Evolutionary conservation across 768 basidiomycete species (phyloP).

Genomic region (Leccinum longicurvipes): DNA sequence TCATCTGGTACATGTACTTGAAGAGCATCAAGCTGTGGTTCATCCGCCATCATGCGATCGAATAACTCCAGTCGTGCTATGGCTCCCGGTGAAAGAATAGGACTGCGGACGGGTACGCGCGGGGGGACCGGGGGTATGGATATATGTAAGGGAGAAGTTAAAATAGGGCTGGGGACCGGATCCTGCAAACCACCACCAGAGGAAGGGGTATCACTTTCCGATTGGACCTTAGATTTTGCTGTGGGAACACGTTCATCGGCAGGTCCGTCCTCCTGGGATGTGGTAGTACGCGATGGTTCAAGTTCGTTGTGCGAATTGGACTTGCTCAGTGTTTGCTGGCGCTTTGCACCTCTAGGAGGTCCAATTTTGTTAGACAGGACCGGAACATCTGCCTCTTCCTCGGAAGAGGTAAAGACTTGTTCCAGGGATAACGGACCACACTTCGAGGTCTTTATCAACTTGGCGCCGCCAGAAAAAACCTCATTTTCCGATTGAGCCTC

Average conservation of each 20-base stretch:
- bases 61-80: conserved; percentile 28
- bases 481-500: background rate
- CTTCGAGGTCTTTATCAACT: background rate
- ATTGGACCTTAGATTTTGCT: background rate
- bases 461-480: background rate
- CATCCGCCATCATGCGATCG: conserved; percentile 22
- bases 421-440: background rate
- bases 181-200: background rate
- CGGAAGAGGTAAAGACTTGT: background rate
- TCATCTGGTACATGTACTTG: background rate
- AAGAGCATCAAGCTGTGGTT: background rate
- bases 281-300: background rate
- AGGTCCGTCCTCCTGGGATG: background rate
- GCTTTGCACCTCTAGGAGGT: background rate
- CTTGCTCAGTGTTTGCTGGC: background rate
- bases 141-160: conserved; percentile 1
- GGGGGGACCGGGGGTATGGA: conserved; percentile 1
- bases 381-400: background rate
- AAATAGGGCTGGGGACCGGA: background rate
- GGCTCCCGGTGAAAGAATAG: conserved; percentile 27
- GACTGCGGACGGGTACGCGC: background rate
- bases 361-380: background rate
- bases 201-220: background rate
- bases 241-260: background rate
- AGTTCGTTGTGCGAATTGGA: background rate